Percentiles rank a stretch among this genome's conserved stretches.
phyloP scores from a whole-genome alignment of 2,329 filamentous ascomycete species.

The Xylariales sp. region DNA sequence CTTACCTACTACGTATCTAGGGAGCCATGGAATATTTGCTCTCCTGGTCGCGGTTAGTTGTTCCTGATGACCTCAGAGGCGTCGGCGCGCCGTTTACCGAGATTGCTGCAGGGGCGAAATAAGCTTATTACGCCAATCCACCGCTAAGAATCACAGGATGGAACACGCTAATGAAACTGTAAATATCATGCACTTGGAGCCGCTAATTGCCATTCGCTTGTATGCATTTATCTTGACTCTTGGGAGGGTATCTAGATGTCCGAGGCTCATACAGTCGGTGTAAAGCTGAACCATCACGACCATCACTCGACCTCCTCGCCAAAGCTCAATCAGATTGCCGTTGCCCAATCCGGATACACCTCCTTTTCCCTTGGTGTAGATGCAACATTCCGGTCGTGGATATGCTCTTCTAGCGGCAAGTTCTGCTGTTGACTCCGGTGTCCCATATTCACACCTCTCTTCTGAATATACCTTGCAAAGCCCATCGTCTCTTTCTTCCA shows the following conservation, averaged over 20 bases:
- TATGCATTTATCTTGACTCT: too few relatives aligned
- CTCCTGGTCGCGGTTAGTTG: too few relatives aligned
- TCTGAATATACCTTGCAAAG: conserved; percentile 29
- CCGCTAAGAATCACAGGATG: neutral
- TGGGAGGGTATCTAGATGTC: too few relatives aligned
- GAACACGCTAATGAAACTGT: neutral
- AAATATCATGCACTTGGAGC: neutral
- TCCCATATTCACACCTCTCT: conserved; percentile 31
- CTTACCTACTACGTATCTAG: neutral
- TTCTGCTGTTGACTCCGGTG: conserved; percentile 28
- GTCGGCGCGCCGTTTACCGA: neutral
- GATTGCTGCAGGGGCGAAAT: neutral
- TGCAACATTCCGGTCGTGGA: conserved; percentile 29
- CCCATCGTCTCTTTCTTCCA: conserved; percentile 31
- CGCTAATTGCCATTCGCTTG: too few relatives aligned
- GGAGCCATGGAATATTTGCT: too few relatives aligned
- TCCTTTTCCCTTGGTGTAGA: conserved; percentile 26
- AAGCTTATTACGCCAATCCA: neutral
- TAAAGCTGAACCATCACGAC: too few relatives aligned
- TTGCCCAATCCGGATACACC: conserved; percentile 28
- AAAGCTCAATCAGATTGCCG: conserved; percentile 1
- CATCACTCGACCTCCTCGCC: neutral
- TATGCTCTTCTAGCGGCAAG: conserved; percentile 26
- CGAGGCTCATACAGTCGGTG: too few relatives aligned
- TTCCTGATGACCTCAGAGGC: neutral